phyloP scores from a whole-genome alignment of 805 yeast species.

The Ogataea kodamae region DNA sequence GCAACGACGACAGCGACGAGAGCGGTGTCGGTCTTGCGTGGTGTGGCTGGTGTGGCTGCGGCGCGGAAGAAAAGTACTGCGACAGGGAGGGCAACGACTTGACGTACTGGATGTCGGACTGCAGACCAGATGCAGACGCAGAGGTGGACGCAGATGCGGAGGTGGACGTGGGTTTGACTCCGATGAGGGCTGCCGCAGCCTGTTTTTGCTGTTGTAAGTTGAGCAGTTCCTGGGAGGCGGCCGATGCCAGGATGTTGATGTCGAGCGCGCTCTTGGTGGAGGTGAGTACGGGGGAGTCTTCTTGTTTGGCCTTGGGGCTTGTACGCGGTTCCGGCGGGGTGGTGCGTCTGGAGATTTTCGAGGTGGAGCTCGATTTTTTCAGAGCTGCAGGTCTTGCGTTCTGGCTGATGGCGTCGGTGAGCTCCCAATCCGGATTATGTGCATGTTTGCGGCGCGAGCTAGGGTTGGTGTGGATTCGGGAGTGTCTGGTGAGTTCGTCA shows the following conservation, averaged over 20 bases:
- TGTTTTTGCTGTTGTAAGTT: constrained; percentile 35
- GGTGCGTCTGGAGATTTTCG: constrained; percentile 14
- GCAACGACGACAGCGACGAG: constrained; percentile 41
- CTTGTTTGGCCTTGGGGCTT: constrained; percentile 14
- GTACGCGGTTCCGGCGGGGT: constrained; percentile 5
- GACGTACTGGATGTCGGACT: constrained; percentile 38
- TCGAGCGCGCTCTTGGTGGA: constrained; percentile 32
- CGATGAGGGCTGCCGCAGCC: constrained; percentile 20
- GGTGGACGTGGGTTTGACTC: constrained; percentile 14
- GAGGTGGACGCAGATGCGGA: constrained; percentile 1
- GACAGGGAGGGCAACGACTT: constrained; percentile 52
- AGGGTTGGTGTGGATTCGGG: constrained; percentile 71
- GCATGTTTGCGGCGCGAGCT: constrained; percentile 31
- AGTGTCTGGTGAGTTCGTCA: constrained; percentile 84
- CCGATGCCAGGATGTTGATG: constrained; percentile 50
- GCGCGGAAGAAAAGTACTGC: constrained; percentile 40
- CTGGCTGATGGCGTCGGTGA: constrained; percentile 16
- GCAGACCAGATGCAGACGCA: no score
- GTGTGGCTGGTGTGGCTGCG: constrained; percentile 31
- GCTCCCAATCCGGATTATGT: constrained; percentile 15
- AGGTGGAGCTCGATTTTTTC: constrained; percentile 21
- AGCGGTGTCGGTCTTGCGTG: constrained; percentile 22
- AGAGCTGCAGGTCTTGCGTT: constrained; percentile 10
- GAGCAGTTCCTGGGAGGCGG: constrained; percentile 53
- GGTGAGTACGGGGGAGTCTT: constrained; percentile 21